phyloP scores from a whole-genome alignment of 345 rosid genomes.

The Sonneratia caseolaris region DNA sequence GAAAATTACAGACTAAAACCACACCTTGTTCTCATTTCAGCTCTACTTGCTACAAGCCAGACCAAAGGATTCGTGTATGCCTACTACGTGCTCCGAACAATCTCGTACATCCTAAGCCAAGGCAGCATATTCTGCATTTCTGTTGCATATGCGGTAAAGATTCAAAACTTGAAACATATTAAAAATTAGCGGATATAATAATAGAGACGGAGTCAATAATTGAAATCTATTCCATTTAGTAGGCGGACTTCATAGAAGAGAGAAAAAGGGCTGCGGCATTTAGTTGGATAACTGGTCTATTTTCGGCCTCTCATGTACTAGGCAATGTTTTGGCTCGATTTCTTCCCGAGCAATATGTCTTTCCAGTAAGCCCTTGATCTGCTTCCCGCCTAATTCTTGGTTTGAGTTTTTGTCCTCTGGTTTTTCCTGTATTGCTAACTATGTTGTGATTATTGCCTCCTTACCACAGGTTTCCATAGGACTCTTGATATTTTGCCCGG shows the following conservation, averaged over 20 bases:
- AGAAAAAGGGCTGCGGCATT: conserved; percentile 38
- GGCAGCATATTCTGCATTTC: conserved; percentile 53
- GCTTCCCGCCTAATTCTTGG: background rate
- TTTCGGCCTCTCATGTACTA: conserved; percentile 43
- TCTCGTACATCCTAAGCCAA: conserved; percentile 44
- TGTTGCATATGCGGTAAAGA: conserved; percentile 42
- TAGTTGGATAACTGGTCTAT: conserved; percentile 50
- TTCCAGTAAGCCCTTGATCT: conserved; percentile 21
- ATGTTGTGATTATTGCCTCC: background rate
- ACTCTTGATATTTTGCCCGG: conserved; percentile 32
- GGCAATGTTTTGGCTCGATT: conserved; percentile 39
- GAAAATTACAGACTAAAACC: background rate
- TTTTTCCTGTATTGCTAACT: background rate
- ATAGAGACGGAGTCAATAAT: background rate
- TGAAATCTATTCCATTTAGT: conserved; percentile 14
- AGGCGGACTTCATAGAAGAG: conserved; percentile 41
- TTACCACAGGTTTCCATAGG: conserved; percentile 34
- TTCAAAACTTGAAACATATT: background rate
- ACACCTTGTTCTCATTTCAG: conserved; percentile 16
- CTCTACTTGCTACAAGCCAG: conserved; percentile 34
- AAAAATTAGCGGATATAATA: background rate
- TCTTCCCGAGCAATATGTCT: conserved; percentile 43
- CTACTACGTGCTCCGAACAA: conserved; percentile 42
- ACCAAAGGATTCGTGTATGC: conserved; percentile 36
- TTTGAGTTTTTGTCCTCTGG: background rate